Conservation (phyloP, 108 stramenopile species). For the Skeletonema grethae region DNA sequence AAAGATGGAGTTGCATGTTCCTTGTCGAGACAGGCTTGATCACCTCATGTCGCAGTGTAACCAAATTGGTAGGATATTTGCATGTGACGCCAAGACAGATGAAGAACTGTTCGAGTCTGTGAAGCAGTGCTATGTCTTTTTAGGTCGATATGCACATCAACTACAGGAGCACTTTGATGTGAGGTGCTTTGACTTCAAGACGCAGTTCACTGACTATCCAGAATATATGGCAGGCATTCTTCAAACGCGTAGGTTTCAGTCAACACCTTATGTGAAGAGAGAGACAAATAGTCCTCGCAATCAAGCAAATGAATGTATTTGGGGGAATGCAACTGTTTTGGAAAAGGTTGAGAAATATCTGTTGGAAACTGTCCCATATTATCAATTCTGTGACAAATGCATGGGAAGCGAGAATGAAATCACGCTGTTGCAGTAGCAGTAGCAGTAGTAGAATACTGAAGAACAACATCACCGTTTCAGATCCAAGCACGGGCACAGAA, state of each 20-base stretch:
- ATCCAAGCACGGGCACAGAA: no score
- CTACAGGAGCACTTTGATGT: no score
- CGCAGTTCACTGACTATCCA: no score
- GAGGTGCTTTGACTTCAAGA: no score
- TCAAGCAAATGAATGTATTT: background rate
- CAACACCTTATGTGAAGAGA: background rate
- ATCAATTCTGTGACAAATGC: background rate
- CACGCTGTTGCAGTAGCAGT: background rate
- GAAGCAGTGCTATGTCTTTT: no score
- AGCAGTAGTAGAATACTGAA: no score
- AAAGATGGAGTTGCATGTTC: constrained; percentile 7
- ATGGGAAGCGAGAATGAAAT: background rate
- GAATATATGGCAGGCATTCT: no score
- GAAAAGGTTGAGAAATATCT: background rate
- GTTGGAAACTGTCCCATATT: background rate
- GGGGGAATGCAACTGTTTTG: background rate
- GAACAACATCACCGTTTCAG: no score
- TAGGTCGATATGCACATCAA: no score
- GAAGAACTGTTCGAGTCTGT: no score
- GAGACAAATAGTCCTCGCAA: background rate
- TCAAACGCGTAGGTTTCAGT: background rate
- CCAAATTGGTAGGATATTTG: no score
- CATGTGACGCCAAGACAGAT: no score
- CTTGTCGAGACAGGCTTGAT: constrained; percentile 1
- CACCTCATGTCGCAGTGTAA: constrained; percentile 15